Base-by-base conservation (phyloP, 768 basidiomycete species). In the Pleurotus ostreatus region DNA sequence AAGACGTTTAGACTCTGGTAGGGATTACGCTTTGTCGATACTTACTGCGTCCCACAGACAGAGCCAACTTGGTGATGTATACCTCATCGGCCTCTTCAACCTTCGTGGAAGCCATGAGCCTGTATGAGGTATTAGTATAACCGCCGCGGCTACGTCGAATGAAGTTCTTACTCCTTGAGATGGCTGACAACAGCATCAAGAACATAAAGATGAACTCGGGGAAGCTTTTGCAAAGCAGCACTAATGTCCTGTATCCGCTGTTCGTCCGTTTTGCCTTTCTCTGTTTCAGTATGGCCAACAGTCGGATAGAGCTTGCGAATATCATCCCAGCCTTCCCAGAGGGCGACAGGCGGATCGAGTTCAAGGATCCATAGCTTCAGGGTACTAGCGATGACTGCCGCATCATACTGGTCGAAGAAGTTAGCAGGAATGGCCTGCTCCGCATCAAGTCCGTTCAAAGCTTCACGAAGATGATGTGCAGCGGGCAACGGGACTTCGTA, bases 261-360 rank as follows among this genome's bases (percentile, higher is more conserved):
- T 54, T 85, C 80, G 52, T 84, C 79, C 0, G 77, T 72, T 1
- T 70, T 69, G 46, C 78, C 78, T 18, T 78, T 79, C 15, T 85
- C 87, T n/a, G 65, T 62, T 62, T 67, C 66, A 22, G 78, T 64
- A 7, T 66, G 65, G 46, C 62, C 65, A 26, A 64, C 62, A 25
- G 75, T 79, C 4, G 92, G 93, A 64, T 97, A 98, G n/a, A 97
- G 61, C 60, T 84, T 86, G 55, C 91, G 81, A 59, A 95, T 77
- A 26, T 97, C 94, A 43, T 95, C 93, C 90, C 94, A 98, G 45
- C 88, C 84, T 63, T 95, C 92, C 78, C 87, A 96, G 46, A 89
- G 73, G 15, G 84, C 80, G 9, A 97, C 68, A 23, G 96, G 94
- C 6, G 92, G 91, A 65, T 93, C 85, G 23, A 98, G 80, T 68